phyloP scores from a whole-genome alignment of 106 monocot species.

The Phalaenopsis aphrodite region DNA sequence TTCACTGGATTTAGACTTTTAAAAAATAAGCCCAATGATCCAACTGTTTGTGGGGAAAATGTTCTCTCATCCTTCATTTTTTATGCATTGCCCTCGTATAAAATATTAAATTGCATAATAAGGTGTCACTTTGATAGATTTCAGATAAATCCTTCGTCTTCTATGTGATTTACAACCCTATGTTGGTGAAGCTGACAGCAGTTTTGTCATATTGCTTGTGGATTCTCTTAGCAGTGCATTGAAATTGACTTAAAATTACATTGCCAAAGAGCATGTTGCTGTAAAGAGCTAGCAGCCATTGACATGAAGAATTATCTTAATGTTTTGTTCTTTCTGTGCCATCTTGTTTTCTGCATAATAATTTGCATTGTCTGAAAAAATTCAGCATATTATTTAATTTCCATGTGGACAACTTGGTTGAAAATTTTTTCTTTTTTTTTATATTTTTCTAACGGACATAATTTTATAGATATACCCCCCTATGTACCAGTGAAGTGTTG shows the following conservation, averaged over 20 bases:
- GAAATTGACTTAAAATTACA: not conserved
- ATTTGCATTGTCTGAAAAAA: not conserved
- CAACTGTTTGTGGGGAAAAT: no score
- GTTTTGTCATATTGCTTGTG: not conserved
- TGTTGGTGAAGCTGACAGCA: no score
- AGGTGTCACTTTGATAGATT: not conserved
- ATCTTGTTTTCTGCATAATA: not conserved
- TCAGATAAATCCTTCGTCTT: not conserved
- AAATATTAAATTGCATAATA: not conserved
- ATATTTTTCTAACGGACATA: not conserved
- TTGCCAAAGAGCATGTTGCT: not conserved
- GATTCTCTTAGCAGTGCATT: not conserved
- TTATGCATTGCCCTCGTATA: no score
- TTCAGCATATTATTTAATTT: not conserved
- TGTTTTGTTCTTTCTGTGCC: not conserved
- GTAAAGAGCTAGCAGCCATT: not conserved
- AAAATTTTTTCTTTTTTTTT: not conserved
- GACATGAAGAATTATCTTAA: not conserved
- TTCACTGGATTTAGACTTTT: no score
- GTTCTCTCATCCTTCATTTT: no score
- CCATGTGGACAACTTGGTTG: not conserved
- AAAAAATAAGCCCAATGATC: no score
- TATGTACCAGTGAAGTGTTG: conserved; percentile 70
- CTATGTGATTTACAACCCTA: not conserved
- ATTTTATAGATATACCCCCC: conserved; percentile 65